Evolutionary conservation across 495 filamentous ascomycete species (phyloP).

Genomic region (Aspergillus cristatus): DNA sequence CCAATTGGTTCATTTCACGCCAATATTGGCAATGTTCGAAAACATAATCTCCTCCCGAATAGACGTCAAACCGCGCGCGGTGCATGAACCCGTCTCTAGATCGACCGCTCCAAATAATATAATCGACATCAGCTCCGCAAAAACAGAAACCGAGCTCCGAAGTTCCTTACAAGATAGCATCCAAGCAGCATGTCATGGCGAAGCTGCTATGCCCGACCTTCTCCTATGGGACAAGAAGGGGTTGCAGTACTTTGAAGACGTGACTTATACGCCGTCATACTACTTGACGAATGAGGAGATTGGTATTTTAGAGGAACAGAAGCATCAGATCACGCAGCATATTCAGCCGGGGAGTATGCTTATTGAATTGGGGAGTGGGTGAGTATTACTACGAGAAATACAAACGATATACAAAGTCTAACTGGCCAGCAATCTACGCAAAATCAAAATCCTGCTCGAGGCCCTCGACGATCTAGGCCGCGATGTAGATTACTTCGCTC

Average conservation of each 20-base stretch:
- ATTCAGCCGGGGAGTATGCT: slow-evolving; percentile 60
- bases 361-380: slow-evolving; percentile 76
- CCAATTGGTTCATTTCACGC: too few species aligned
- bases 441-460: slow-evolving; percentile 62
- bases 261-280: slow-evolving; percentile 74
- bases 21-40: too few species aligned
- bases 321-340: slow-evolving; percentile 49
- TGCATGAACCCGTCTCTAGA: not conserved
- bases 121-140: slow-evolving; percentile 6
- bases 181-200: not conserved
- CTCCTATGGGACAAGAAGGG: slow-evolving; percentile 57
- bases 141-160: slow-evolving; percentile 2
- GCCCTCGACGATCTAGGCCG: slow-evolving; percentile 57
- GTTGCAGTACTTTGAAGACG: slow-evolving; percentile 62
- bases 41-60: too few species aligned
- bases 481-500: slow-evolving; percentile 64
- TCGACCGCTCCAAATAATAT: not conserved
- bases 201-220: slow-evolving; percentile 4
- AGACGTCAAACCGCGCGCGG: too few species aligned
- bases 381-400: slow-evolving; percentile 21
- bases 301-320: slow-evolving; percentile 49
- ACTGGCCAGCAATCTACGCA: slow-evolving; percentile 74
- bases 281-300: slow-evolving; percentile 76
- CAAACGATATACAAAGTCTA: not conserved
- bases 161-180: slow-evolving; percentile 3